Base-by-base conservation (phyloP, 2,329 filamentous ascomycete genomes). In the Epichloe glyceriae region DNA sequence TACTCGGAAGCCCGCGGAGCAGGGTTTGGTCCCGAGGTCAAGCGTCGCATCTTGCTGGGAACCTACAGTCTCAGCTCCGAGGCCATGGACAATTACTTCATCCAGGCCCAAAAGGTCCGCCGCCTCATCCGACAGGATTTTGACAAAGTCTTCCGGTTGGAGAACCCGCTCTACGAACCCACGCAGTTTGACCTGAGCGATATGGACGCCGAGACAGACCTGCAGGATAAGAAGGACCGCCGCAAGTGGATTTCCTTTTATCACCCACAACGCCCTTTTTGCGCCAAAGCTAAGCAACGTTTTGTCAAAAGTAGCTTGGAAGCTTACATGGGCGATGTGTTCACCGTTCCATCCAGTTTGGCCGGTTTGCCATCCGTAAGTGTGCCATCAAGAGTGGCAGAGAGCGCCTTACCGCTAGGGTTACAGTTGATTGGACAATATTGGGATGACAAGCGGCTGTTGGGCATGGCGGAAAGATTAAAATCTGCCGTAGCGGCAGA, bases 81-180 rank as follows among this genome's bases (percentile, higher is more conserved):
- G 54, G 89, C 89, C 10, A 93, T 94, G 62, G 86, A 95, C 65
- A 98, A 97, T 64, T 96, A 97, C 67, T 98, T 98, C 62, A 79
- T 95, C 55, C 86, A 95, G 64, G 93, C 93, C 44, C 93, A 98
- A 68, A 85, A 84, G 56, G 80, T 96, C 39, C 83, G 93, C 1
- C 78, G 88, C 50, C 72, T 95, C 17, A 87, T 98, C 2, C 85
- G 93, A 63, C 72, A 73, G 35, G 93, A 98, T 62, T 98, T 98
- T 64, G 82, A 97, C 66, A 70, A 75, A 2, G 82, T 87, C 0
- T 96, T 98, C 63, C 67, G 69, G 15, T 67, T 80, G 42, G 69
- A 70, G 3, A 90, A 95, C 61, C 85, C 85, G 3, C 73, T 97
- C 4, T 70, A 73, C 46, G 72, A 73, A 43, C 63, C 68, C 3